Evolutionary conservation across 2,329 filamentous ascomycete genomes (phyloP).

Genomic region (Mariannaea sp.): DNA sequence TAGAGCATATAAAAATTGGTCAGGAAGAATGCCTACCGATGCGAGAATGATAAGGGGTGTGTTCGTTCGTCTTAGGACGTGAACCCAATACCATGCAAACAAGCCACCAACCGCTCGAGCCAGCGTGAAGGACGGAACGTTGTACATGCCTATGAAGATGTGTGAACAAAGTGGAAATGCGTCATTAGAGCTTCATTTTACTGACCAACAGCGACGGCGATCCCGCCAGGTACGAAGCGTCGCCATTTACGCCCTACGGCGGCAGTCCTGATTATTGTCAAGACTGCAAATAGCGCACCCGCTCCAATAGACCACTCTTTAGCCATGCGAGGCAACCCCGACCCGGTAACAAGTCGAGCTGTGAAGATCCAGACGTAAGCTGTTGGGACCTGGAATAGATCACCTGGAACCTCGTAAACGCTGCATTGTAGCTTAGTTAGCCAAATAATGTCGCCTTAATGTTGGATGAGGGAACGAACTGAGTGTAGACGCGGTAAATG

Average conservation of each 20-base stretch:
- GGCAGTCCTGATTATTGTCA: constrained; percentile 73
- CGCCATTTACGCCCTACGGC: constrained; percentile 66
- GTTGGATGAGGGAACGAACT: constrained; percentile 41
- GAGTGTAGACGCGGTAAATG: constrained; percentile 87
- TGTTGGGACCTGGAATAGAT: constrained; percentile 91
- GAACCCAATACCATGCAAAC: constrained; percentile 76
- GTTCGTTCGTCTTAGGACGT: constrained; percentile 56
- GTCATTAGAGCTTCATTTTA: background rate
- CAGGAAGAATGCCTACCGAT: constrained; percentile 52
- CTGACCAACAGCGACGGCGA: constrained; percentile 88
- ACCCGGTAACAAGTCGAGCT: constrained; percentile 86
- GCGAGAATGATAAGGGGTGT: constrained; percentile 90
- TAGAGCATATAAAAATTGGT: constrained; percentile 7
- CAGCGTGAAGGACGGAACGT: constrained; percentile 92
- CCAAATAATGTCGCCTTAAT: background rate
- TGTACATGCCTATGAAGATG: constrained; percentile 80
- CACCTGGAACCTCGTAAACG: constrained; percentile 86
- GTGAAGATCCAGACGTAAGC: constrained; percentile 98
- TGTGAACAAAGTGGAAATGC: constrained; percentile 18
- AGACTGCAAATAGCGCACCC: constrained; percentile 72
- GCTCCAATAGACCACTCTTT: constrained; percentile 77
- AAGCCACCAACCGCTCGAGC: constrained; percentile 82
- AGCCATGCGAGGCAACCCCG: constrained; percentile 84
- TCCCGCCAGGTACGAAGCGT: constrained; percentile 83
- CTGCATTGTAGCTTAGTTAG: constrained; percentile 42